phyloP scores from a whole-genome alignment of 495 filamentous ascomycete species.

The Penicillium cinerascens region DNA sequence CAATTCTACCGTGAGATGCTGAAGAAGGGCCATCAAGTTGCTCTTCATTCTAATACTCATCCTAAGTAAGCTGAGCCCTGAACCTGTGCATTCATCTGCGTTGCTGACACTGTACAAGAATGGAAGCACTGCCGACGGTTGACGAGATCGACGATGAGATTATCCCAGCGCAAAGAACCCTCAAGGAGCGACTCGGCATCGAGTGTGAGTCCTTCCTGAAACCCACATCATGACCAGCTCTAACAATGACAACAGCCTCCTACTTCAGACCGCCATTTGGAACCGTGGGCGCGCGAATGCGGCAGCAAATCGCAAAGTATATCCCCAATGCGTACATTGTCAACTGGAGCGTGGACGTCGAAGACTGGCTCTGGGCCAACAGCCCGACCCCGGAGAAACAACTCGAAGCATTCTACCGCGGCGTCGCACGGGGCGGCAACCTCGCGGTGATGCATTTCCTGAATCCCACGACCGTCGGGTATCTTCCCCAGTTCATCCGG shows the following conservation, averaged over 20 bases:
- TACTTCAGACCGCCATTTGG: constrained; percentile 81
- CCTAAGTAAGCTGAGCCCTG: constrained; percentile 46
- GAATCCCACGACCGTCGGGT: constrained; percentile 62
- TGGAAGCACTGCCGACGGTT: constrained; percentile 59
- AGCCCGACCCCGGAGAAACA: constrained; percentile 66
- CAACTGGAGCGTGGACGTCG: constrained; percentile 72
- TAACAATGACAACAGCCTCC: constrained; percentile 25
- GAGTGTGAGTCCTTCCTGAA: constrained; percentile 24
- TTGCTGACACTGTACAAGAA: constrained; percentile 28
- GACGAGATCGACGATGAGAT: constrained; percentile 70
- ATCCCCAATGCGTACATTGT: constrained; percentile 57
- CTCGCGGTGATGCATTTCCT: constrained; percentile 78
- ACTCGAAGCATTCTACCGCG: constrained; percentile 67
- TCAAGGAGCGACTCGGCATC: constrained; percentile 49
- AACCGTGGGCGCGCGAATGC: constrained; percentile 67
- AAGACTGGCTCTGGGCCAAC: constrained; percentile 74
- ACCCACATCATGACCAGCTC: neutral
- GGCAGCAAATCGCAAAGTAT: constrained; percentile 56
- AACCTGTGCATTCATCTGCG: neutral
- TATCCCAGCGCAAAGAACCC: constrained; percentile 55
- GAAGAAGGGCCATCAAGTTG: constrained; percentile 66
- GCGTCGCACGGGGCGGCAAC: constrained; percentile 63
- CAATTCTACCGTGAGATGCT: constrained; percentile 64
- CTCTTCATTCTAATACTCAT: constrained; percentile 71
- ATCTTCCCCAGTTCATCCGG: constrained; percentile 65